phyloP scores from a whole-genome alignment of 1,139 yeast species.

The Magnusiomyces clavatus region DNA sequence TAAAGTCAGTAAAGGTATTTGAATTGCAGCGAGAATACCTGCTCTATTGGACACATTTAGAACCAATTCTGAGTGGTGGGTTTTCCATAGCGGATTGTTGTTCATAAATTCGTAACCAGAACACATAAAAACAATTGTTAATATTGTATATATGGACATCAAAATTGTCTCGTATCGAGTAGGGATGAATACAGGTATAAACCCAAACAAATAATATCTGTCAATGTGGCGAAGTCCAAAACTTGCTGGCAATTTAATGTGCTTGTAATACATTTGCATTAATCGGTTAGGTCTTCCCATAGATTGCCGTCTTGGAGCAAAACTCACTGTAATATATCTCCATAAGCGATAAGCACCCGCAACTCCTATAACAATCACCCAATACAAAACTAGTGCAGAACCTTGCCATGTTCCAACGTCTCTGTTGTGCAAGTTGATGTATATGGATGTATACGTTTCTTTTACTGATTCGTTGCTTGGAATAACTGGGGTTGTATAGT shows the following conservation, averaged over 20 bases:
- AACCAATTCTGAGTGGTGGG: slow-evolving; percentile 37
- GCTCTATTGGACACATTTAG: slow-evolving; percentile 48
- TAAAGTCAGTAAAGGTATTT: slow-evolving; percentile 47
- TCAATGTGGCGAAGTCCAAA: slow-evolving; percentile 29
- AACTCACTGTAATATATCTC: slow-evolving; percentile 20
- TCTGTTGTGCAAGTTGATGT: slow-evolving; percentile 25
- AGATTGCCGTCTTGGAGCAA: slow-evolving; percentile 22
- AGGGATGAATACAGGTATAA: slow-evolving; percentile 39
- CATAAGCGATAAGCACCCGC: slow-evolving; percentile 18
- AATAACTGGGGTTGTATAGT: slow-evolving; percentile 10
- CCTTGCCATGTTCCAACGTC: slow-evolving; percentile 31
- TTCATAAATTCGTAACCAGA: slow-evolving; percentile 38
- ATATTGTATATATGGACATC: slow-evolving; percentile 40
- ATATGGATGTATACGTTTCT: slow-evolving; percentile 14
- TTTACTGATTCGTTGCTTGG: slow-evolving; percentile 6
- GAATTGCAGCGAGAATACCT: slow-evolving; percentile 51
- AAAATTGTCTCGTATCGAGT: slow-evolving; percentile 54
- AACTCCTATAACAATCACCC: slow-evolving; percentile 31
- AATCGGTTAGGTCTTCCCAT: slow-evolving; percentile 22
- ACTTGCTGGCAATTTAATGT: slow-evolving; percentile 29
- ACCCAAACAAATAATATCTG: slow-evolving; percentile 20
- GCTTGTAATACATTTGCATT: slow-evolving; percentile 21
- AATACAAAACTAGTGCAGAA: slow-evolving; percentile 25
- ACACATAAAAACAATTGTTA: slow-evolving; percentile 39
- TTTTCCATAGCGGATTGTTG: slow-evolving; percentile 35